A percentile compares a stretch with the other conserved stretches of the same genome.
Evolutionary conservation across 768 basidiomycete species (phyloP).

Genomic region (Gloeostereum incarnatum): DNA sequence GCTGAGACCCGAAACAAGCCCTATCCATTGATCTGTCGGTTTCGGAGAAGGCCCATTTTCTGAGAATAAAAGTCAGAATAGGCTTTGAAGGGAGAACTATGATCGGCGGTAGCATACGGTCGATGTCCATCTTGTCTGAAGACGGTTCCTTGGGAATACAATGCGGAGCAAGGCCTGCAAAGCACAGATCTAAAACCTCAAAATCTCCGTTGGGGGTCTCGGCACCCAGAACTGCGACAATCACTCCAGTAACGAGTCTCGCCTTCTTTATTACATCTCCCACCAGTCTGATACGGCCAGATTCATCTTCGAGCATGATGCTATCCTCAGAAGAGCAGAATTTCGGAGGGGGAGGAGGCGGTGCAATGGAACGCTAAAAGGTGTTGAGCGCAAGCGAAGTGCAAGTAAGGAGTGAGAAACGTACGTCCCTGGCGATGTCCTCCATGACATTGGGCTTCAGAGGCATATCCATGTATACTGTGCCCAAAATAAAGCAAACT

Average conservation of each 20-base stretch:
- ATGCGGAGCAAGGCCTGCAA: constrained; percentile 74
- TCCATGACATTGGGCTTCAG: constrained; percentile 97
- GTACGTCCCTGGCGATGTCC: constrained; percentile 87
- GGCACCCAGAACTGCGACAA: constrained; percentile 82
- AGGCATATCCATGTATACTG: constrained; percentile 98
- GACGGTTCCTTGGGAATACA: constrained; percentile 16
- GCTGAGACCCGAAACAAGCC: constrained; percentile 76
- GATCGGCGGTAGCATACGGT: constrained; percentile 49
- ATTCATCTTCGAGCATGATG: constrained; percentile 93
- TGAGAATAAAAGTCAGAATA: not conserved
- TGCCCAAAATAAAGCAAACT: constrained; percentile 88
- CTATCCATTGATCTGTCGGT: constrained; percentile 67
- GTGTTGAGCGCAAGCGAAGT: constrained; percentile 3
- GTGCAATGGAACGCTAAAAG: constrained; percentile 76
- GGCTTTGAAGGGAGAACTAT: not conserved
- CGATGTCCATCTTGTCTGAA: constrained; percentile 56
- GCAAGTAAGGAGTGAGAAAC: constrained; percentile 18
- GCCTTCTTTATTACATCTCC: constrained; percentile 58
- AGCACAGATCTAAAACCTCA: constrained; percentile 86
- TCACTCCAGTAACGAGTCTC: constrained; percentile 81
- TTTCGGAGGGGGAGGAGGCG: constrained; percentile 69
- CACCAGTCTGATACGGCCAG: constrained; percentile 82
- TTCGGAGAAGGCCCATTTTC: not conserved
- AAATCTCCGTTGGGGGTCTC: constrained; percentile 89
- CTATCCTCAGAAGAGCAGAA: constrained; percentile 71